phyloP scores from a whole-genome alignment of 2,329 filamentous ascomycete genomes.

The Diaporthe helianthi region DNA sequence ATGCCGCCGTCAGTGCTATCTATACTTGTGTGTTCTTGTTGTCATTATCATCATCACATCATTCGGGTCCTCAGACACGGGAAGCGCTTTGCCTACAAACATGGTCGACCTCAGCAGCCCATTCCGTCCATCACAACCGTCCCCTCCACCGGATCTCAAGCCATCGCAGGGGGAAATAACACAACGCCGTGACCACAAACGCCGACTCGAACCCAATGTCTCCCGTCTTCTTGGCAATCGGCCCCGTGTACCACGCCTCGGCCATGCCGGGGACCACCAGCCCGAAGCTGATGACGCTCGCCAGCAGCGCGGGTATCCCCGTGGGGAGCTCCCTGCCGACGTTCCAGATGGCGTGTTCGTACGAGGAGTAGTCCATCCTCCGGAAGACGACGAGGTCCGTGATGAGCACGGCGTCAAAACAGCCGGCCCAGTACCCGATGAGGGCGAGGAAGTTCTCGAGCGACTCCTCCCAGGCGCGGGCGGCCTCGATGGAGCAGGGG shows the following conservation, averaged over 20 bases:
- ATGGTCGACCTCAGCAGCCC: background rate
- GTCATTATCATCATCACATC: constrained; percentile 1
- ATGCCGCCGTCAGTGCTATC: constrained; percentile 1
- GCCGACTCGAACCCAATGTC: constrained; percentile 73
- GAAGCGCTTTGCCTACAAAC: no score
- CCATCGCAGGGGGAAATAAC: constrained; percentile 56
- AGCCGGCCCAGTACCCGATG: constrained; percentile 66
- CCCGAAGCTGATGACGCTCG: constrained; percentile 54
- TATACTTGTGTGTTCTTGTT: background rate
- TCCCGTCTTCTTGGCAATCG: constrained; percentile 64
- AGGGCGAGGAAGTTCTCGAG: constrained; percentile 64
- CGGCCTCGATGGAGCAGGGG: constrained; percentile 62
- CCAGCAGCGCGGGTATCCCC: constrained; percentile 55
- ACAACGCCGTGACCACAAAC: constrained; percentile 56
- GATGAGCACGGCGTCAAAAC: constrained; percentile 58
- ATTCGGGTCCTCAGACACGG: background rate
- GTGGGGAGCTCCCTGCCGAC: constrained; percentile 52
- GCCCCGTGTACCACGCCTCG: constrained; percentile 67
- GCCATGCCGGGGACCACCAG: constrained; percentile 66
- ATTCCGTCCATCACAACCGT: constrained; percentile 20
- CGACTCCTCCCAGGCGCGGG: constrained; percentile 62
- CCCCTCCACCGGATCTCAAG: constrained; percentile 49
- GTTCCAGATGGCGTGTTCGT: constrained; percentile 57
- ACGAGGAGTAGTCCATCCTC: constrained; percentile 50
- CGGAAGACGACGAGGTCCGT: constrained; percentile 59